Percentiles rank a stretch among this genome's conserved stretches.
Evolutionary conservation across 345 rosid species (phyloP).

Genomic region (Tarenaya hassleriana): DNA sequence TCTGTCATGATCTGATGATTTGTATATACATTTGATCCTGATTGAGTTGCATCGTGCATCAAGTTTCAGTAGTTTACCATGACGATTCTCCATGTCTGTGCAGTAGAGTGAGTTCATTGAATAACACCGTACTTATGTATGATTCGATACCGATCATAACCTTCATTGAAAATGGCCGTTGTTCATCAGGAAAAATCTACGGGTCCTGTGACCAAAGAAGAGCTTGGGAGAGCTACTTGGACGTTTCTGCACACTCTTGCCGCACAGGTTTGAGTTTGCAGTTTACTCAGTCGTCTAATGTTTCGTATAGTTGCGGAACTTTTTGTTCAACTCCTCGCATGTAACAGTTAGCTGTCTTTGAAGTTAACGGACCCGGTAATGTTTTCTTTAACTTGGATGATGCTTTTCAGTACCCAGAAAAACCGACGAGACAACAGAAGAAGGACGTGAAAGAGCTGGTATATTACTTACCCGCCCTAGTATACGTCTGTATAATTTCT

Average conservation of each 20-base stretch:
- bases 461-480: conserved; percentile 19
- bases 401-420: conserved; percentile 78
- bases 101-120: not conserved
- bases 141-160: not conserved
- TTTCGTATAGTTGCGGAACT: not conserved
- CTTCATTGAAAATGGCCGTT: not conserved
- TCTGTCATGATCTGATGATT: conserved; percentile 4
- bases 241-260: conserved; percentile 92
- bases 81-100: not conserved
- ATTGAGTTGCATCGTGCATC: not conserved
- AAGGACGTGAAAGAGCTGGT: conserved; percentile 90
- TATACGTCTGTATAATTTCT: not conserved
- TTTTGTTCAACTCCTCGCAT: no score
- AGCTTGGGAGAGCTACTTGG: conserved; percentile 95
- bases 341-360: no score
- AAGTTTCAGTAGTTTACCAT: not conserved
- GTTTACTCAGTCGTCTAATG: not conserved
- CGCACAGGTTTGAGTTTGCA: conserved; percentile 60
- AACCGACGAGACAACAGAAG: conserved; percentile 93
- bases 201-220: conserved; percentile 84
- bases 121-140: not conserved
- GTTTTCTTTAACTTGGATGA: conserved; percentile 8
- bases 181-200: conserved; percentile 40
- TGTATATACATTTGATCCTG: not conserved
- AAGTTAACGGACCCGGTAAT: not conserved